These are phyloP conservation scores for Ophiocordyceps unilateralis DNA, from an alignment of 2,329 filamentous ascomycete genomes.

Conservation along the genomic window DNA sequence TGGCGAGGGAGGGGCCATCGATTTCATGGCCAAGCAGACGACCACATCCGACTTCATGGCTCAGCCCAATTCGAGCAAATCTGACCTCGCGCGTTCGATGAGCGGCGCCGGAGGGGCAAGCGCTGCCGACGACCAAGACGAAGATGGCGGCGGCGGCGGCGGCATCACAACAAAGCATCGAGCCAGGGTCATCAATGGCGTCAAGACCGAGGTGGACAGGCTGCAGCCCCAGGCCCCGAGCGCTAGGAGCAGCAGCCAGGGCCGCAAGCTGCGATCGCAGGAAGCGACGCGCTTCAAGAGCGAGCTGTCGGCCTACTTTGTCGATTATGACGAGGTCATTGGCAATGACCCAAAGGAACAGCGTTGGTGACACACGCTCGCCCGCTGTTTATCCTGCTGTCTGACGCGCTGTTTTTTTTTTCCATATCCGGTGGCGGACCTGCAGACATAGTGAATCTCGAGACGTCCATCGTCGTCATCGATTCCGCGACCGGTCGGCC, in stretches of 20 bases:
- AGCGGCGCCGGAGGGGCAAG: too few relatives aligned
- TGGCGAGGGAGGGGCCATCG: constrained; percentile 5
- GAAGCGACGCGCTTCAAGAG: constrained; percentile 79
- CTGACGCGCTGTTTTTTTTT: constrained; percentile 1
- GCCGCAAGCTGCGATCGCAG: constrained; percentile 1
- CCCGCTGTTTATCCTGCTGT: not conserved
- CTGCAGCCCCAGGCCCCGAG: constrained; percentile 37
- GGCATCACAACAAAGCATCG: too few relatives aligned
- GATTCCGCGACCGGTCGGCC: too few relatives aligned
- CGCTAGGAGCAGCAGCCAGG: constrained; percentile 6
- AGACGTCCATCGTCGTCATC: constrained; percentile 56
- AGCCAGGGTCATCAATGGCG: constrained; percentile 42
- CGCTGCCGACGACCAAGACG: too few relatives aligned
- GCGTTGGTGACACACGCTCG: constrained; percentile 37
- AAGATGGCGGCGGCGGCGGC: too few relatives aligned
- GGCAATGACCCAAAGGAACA: constrained; percentile 66
- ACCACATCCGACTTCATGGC: too few relatives aligned
- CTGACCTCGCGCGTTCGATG: too few relatives aligned
- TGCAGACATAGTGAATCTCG: constrained; percentile 56
- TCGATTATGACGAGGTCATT: constrained; percentile 87
- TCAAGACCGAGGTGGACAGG: constrained; percentile 41
- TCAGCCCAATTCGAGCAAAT: too few relatives aligned
- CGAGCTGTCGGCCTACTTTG: constrained; percentile 78
- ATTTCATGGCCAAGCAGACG: constrained; percentile 6
- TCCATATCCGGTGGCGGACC: not conserved